Conservation (phyloP, 805 yeast species). For the Pichia ethanolica region DNA sequence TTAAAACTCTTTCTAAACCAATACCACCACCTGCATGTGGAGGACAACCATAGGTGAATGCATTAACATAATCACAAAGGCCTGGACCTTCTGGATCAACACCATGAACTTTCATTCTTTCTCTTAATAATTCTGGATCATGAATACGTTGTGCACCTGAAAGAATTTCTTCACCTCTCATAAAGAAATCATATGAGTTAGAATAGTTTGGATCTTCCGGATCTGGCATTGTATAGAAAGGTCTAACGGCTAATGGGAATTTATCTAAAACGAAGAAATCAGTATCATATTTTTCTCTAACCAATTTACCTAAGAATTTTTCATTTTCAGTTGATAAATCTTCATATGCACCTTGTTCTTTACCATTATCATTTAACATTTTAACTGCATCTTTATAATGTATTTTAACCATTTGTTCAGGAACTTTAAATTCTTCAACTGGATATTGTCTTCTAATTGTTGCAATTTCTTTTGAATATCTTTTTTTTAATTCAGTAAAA, state of each 20-base stretch:
- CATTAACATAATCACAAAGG: constrained; percentile 82
- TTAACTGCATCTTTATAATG: constrained; percentile 88
- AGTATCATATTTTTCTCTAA: constrained; percentile 90
- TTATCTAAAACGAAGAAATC: constrained; percentile 97
- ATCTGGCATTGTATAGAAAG: constrained; percentile 99
- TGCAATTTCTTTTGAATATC: constrained; percentile 81
- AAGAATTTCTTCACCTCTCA: constrained; percentile 98
- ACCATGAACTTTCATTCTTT: constrained; percentile 78
- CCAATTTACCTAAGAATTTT: constrained; percentile 83
- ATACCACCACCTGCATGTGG: constrained; percentile 99
- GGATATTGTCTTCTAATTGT: constrained; percentile 91
- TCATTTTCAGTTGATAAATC: constrained; percentile 93
- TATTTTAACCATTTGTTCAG: constrained; percentile 84
- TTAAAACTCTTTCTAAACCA: constrained; percentile 96
- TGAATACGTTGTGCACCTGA: constrained; percentile 99
- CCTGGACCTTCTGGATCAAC: constrained; percentile 79
- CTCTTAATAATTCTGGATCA: constrained; percentile 73
- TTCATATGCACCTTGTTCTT: constrained; percentile 77
- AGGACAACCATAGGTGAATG: constrained; percentile 90
- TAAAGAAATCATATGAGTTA: constrained; percentile 97
- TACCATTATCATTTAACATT: constrained; percentile 81
- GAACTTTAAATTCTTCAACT: constrained; percentile 93
- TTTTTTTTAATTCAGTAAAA: constrained; percentile 70
- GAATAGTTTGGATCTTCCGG: constrained; percentile 87
- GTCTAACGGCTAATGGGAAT: constrained; percentile 94